Evolutionary conservation across 768 basidiomycete species (phyloP).

Genomic region (Kwoniella dendrophila): DNA sequence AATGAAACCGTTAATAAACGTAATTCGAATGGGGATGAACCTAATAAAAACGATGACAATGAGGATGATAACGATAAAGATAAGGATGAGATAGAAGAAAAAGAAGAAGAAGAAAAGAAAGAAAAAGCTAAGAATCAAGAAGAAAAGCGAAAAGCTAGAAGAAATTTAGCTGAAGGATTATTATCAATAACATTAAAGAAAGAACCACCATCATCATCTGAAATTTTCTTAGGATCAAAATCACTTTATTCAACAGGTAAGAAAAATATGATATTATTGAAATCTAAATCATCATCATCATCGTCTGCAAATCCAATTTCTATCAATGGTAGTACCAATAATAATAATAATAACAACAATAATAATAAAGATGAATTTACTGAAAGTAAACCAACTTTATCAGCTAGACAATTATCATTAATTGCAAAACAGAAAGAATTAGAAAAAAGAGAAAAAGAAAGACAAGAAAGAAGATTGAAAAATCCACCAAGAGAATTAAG

Average conservation of each 20-base stretch:
- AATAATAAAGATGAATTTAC: not conserved
- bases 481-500: slow-evolving; percentile 14
- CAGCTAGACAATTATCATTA: not conserved
- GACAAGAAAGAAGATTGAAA: slow-evolving; percentile 2
- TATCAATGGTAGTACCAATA: not conserved
- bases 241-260: not conserved
- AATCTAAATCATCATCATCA: too few relatives aligned
- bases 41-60: not conserved
- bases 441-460: not conserved
- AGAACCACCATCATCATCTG: slow-evolving; percentile 11
- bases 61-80: not conserved
- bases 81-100: not conserved
- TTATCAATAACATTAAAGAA: slow-evolving; percentile 11
- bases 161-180: slow-evolving; percentile 2
- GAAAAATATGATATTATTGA: not conserved
- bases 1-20: not conserved
- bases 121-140: not conserved
- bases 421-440: slow-evolving; percentile 13
- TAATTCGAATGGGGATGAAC: not conserved
- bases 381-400: not conserved
- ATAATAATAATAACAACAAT: not conserved
- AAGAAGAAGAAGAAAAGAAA: not conserved
- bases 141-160: not conserved
- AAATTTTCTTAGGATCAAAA: slow-evolving; percentile 13
- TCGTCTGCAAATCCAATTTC: not conserved